Percentiles rank a stretch among this genome's conserved stretches.
These are phyloP conservation scores for Escallonia rubra DNA, from an alignment of 129 eudicot species.

Conservation along the genomic window DNA sequence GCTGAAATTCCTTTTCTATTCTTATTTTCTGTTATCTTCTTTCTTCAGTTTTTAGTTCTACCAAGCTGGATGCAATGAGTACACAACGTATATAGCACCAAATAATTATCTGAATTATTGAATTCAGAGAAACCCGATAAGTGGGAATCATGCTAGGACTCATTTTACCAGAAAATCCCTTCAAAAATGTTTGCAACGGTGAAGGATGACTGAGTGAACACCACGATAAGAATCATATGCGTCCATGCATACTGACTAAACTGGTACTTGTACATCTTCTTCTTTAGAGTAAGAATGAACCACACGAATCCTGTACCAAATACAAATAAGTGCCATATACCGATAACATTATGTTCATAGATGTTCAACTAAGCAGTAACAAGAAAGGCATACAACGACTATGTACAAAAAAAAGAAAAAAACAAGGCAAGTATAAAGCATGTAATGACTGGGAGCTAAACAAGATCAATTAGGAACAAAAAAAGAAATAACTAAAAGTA, in stretches of 20 bases:
- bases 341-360: neutral
- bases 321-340: neutral
- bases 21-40: too few relatives aligned
- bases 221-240: constrained; percentile 86
- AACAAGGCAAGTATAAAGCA: too few relatives aligned
- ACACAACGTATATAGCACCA: too few relatives aligned
- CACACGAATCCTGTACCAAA: constrained; percentile 58
- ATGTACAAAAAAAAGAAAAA: too few relatives aligned
- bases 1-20: too few relatives aligned
- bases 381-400: neutral
- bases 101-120: too few relatives aligned
- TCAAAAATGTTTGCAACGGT: constrained; percentile 81
- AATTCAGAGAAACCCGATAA: neutral
- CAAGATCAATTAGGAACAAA: neutral
- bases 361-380: neutral
- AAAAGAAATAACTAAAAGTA: neutral
- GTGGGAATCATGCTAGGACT: neutral
- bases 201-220: constrained; percentile 77
- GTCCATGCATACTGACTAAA: constrained; percentile 90
- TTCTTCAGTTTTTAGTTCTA: too few relatives aligned
- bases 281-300: constrained; percentile 81
- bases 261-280: constrained; percentile 82
- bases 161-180: constrained; percentile 73
- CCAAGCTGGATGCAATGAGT: too few relatives aligned
- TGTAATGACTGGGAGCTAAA: too few relatives aligned